Percentiles rank a stretch among this genome's conserved stretches.
phyloP scores from a whole-genome alignment of 2,329 filamentous ascomycete species.

The Botrytis fragariae region DNA sequence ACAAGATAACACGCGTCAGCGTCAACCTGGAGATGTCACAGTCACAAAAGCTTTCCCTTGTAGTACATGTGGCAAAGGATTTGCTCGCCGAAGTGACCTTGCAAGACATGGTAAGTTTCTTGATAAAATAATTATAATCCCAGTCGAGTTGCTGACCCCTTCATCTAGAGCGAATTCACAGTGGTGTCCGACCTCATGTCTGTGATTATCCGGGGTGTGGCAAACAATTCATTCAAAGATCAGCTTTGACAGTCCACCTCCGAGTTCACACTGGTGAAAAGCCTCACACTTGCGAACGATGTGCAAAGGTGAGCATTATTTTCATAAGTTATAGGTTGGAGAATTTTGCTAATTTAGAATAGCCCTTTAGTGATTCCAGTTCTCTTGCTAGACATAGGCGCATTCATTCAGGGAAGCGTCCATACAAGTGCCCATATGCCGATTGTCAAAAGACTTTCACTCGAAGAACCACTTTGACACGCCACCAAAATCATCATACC shows the following conservation, averaged over 20 bases:
- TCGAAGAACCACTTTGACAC: slow-evolving; percentile 86
- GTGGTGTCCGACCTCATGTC: slow-evolving; percentile 82
- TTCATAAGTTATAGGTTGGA: slow-evolving; percentile 20
- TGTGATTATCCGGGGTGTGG: slow-evolving; percentile 87
- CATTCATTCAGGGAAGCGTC: slow-evolving; percentile 92
- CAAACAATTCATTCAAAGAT: slow-evolving; percentile 96
- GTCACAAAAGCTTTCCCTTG: slow-evolving; percentile 76
- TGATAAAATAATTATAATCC: background rate
- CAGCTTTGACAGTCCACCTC: slow-evolving; percentile 90
- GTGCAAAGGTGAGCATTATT: slow-evolving; percentile 71
- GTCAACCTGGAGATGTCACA: slow-evolving; percentile 26
- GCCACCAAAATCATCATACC: slow-evolving; percentile 94
- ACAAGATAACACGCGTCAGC: slow-evolving; percentile 30
- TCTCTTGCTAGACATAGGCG: slow-evolving; percentile 89
- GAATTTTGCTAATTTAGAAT: slow-evolving; percentile 33
- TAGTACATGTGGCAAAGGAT: slow-evolving; percentile 84
- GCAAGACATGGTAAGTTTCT: slow-evolving; percentile 79
- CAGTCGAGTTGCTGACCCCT: background rate
- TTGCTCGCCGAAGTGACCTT: slow-evolving; percentile 89
- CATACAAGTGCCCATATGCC: slow-evolving; percentile 95
- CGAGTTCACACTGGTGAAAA: slow-evolving; percentile 98
- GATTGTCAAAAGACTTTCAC: slow-evolving; percentile 99
- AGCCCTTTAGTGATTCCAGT: slow-evolving; percentile 96
- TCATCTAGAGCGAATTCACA: slow-evolving; percentile 84
- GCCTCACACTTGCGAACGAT: slow-evolving; percentile 95